Conservation (phyloP, 2,329 filamentous ascomycete genomes). For the Diaporthe longicolla region DNA sequence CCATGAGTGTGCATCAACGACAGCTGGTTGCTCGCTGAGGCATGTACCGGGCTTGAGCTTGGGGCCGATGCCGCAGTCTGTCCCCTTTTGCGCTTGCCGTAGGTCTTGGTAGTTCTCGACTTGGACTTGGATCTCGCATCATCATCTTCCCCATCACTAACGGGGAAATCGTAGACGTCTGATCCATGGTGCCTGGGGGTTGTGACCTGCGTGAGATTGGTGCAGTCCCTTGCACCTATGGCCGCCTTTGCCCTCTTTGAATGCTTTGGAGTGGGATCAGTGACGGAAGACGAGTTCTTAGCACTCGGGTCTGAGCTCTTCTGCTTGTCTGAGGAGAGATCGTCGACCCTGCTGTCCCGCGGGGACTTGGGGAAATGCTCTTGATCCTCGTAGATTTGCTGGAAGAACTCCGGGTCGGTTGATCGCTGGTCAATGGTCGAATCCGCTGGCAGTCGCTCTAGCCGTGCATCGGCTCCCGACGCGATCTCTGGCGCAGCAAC, state of each 20-base stretch:
- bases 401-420: slow-evolving; percentile 64
- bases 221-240: slow-evolving; percentile 39
- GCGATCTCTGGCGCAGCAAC: slow-evolving; percentile 1
- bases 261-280: slow-evolving; percentile 47
- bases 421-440: slow-evolving; percentile 51
- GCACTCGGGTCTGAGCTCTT: slow-evolving; percentile 32
- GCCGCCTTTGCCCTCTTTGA: slow-evolving; percentile 33
- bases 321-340: slow-evolving; percentile 12
- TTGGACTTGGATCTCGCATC: slow-evolving; percentile 29
- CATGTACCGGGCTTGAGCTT: slow-evolving; percentile 19
- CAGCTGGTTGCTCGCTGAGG: slow-evolving; percentile 6
- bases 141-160: slow-evolving; percentile 53
- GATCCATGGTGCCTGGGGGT: slow-evolving; percentile 47
- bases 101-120: slow-evolving; percentile 15
- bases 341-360: slow-evolving; percentile 4
- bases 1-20: neutral
- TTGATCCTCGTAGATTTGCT: slow-evolving; percentile 63
- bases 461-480: slow-evolving; percentile 16
- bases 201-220: slow-evolving; percentile 52
- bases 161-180: slow-evolving; percentile 61
- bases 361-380: slow-evolving; percentile 48
- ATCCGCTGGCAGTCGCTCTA: slow-evolving; percentile 22
- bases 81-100: slow-evolving; percentile 44
- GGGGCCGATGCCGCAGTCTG: neutral
- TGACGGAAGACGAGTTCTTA: slow-evolving; percentile 45